Percentiles rank a stretch among this genome's conserved stretches.
phyloP scores from a whole-genome alignment of 2,329 filamentous ascomycete genomes.

The Neofusicoccum umdonicola region DNA sequence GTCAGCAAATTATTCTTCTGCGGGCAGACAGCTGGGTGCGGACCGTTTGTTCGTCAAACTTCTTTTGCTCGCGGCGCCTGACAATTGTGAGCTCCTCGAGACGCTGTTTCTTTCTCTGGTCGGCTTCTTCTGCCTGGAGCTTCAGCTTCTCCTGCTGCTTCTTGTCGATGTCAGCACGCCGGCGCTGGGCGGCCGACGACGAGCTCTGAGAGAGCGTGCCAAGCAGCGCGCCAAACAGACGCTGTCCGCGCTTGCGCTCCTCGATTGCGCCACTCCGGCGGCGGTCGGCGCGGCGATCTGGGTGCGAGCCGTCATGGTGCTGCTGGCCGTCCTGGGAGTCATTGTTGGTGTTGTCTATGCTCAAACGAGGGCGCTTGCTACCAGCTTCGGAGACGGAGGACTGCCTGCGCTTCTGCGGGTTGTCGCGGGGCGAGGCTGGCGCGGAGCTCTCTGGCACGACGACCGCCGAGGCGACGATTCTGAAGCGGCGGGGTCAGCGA shows the following conservation, averaged over 20 bases:
- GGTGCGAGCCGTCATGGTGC: constrained; percentile 22
- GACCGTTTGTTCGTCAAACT: constrained; percentile 75
- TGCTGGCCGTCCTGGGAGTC: constrained; percentile 24
- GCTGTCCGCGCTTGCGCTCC: constrained; percentile 79
- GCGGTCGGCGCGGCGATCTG: constrained; percentile 32
- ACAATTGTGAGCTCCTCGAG: constrained; percentile 60
- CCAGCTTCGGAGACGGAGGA: constrained; percentile 53
- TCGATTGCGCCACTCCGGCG: constrained; percentile 57
- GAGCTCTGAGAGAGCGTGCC: constrained; percentile 74
- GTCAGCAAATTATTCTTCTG: constrained; percentile 15
- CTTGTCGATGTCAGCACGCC: constrained; percentile 76
- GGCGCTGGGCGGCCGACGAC: constrained; percentile 57
- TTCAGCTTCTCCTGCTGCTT: constrained; percentile 74
- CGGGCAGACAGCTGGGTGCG: constrained; percentile 34
- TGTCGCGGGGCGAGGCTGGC: constrained; percentile 30
- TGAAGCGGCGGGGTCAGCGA: constrained; percentile 21
- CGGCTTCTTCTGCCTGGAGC: constrained; percentile 69
- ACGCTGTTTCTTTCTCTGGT: constrained; percentile 64
- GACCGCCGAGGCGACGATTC: constrained; percentile 54
- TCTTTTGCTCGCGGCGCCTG: constrained; percentile 67
- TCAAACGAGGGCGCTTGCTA: constrained; percentile 54
- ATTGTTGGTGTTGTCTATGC: constrained; percentile 29
- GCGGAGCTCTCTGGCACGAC: constrained; percentile 46
- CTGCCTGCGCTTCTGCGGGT: constrained; percentile 50
- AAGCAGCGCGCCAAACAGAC: constrained; percentile 80